phyloP scores from a whole-genome alignment of 2,329 filamentous ascomycete genomes.

The Nigrospora osmanthi region DNA sequence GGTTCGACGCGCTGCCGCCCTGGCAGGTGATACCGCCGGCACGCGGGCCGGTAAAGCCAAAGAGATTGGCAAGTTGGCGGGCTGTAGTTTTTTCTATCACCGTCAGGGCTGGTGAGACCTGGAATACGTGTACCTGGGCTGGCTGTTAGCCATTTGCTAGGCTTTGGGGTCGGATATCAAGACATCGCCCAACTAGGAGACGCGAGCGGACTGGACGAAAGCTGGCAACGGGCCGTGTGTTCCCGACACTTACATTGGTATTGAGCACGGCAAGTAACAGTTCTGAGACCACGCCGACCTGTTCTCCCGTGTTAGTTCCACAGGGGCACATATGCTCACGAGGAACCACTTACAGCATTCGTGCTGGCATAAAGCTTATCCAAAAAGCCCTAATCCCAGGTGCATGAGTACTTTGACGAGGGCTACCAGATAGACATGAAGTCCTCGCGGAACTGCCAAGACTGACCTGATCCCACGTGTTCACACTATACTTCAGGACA shows the following conservation, averaged over 20 bases:
- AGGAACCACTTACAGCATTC: slow-evolving; percentile 54
- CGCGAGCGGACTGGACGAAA: too few species aligned
- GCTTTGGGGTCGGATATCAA: not conserved
- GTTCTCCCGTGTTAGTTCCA: not conserved
- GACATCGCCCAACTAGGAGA: too few species aligned
- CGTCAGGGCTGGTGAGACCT: slow-evolving; percentile 83
- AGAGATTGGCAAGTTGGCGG: slow-evolving; percentile 63
- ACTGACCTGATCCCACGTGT: slow-evolving; percentile 79
- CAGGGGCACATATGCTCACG: too few species aligned
- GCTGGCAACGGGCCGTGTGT: too few species aligned
- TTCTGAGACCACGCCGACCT: slow-evolving; percentile 79
- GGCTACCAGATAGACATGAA: too few species aligned
- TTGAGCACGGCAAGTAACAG: slow-evolving; percentile 79
- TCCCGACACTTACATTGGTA: slow-evolving; percentile 59
- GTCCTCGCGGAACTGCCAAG: too few species aligned
- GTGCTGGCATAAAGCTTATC: slow-evolving; percentile 93
- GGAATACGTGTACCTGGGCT: slow-evolving; percentile 72
- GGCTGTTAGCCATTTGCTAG: slow-evolving; percentile 3
- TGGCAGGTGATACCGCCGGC: slow-evolving; percentile 54
- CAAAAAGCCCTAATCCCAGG: slow-evolving; percentile 57
- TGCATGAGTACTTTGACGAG: too few species aligned
- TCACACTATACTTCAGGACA: slow-evolving; percentile 79
- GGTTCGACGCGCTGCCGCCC: slow-evolving; percentile 65
- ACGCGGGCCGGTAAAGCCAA: slow-evolving; percentile 63
- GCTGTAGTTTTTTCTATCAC: slow-evolving; percentile 82